Percentiles rank a stretch among this genome's conserved stretches.
Conservation (phyloP, 2,329 filamentous ascomycete species). For the Colletotrichum musae region DNA sequence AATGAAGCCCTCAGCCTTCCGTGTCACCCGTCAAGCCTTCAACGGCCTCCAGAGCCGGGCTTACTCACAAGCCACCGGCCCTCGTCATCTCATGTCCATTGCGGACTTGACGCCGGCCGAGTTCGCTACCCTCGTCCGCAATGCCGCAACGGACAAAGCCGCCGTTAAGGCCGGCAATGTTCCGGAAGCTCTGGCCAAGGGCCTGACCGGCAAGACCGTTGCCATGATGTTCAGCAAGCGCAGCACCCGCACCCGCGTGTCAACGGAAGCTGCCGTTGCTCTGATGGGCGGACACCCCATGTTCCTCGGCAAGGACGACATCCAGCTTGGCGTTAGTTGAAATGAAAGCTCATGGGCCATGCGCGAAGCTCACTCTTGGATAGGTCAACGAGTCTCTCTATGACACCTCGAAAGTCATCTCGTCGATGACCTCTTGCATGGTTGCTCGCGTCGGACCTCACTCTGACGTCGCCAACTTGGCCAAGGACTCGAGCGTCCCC, state of each 20-base stretch:
- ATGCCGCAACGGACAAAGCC: conserved; percentile 83
- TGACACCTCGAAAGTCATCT: conserved; percentile 92
- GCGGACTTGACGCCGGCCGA: conserved; percentile 86
- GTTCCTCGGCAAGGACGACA: conserved; percentile 96
- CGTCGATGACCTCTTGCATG: conserved; percentile 91
- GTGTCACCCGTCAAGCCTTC: conserved; percentile 51
- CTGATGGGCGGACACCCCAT: conserved; percentile 93
- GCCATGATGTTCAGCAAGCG: conserved; percentile 98
- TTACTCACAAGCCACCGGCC: conserved; percentile 60
- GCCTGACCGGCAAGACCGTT: conserved; percentile 83
- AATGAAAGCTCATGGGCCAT: not conserved
- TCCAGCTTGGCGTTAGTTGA: conserved; percentile 85
- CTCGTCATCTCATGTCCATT: conserved; percentile 93
- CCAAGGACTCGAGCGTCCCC: conserved; percentile 81
- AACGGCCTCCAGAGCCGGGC: conserved; percentile 58
- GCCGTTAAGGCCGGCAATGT: conserved; percentile 79
- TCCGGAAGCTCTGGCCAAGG: conserved; percentile 70
- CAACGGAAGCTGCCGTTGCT: conserved; percentile 91
- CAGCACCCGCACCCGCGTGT: conserved; percentile 92
- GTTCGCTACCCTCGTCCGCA: conserved; percentile 85
- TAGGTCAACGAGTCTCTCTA: conserved; percentile 94
- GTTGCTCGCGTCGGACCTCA: conserved; percentile 85
- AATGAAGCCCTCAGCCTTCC: conserved; percentile 54
- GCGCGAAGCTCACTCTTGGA: conserved; percentile 19
- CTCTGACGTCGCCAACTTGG: conserved; percentile 79